phyloP scores from a whole-genome alignment of 495 filamentous ascomycete species.

The Clavariopsis aquatica region DNA sequence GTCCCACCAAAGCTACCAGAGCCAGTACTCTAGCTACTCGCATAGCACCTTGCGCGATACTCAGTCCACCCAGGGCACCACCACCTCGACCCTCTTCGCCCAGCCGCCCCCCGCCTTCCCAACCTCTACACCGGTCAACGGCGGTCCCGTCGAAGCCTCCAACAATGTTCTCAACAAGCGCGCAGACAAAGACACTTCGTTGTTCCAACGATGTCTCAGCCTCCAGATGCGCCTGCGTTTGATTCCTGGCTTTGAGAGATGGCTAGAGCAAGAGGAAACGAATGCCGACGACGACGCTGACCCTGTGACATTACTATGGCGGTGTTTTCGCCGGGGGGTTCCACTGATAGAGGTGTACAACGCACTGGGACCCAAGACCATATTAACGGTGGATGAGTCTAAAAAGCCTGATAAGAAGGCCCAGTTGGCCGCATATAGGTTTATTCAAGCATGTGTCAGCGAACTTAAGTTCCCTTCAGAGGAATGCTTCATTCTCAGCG shows the following conservation, averaged over 20 bases:
- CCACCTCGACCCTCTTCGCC: slow-evolving; percentile 42
- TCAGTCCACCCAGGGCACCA: slow-evolving; percentile 45
- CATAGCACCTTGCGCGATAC: slow-evolving; percentile 44
- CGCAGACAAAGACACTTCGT: slow-evolving; percentile 81
- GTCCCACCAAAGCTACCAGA: slow-evolving; percentile 40
- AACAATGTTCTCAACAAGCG: slow-evolving; percentile 93
- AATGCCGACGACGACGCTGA: slow-evolving; percentile 70
- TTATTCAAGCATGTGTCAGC: slow-evolving; percentile 65
- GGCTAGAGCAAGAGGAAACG: slow-evolving; percentile 64
- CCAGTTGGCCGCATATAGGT: slow-evolving; percentile 68
- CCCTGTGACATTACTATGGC: slow-evolving; percentile 89
- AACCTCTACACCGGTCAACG: slow-evolving; percentile 44
- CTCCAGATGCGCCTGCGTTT: slow-evolving; percentile 75
- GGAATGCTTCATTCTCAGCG: slow-evolving; percentile 88
- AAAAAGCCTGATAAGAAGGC: slow-evolving; percentile 62
- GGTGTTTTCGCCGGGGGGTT: slow-evolving; percentile 77
- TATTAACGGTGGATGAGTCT: slow-evolving; percentile 64
- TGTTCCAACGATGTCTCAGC: slow-evolving; percentile 91
- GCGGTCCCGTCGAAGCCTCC: slow-evolving; percentile 66
- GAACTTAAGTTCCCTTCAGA: slow-evolving; percentile 74
- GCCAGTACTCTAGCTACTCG: slow-evolving; percentile 45
- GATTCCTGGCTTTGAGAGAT: slow-evolving; percentile 78
- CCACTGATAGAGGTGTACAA: slow-evolving; percentile 91
- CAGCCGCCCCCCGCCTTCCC: slow-evolving; percentile 41
- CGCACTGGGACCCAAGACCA: slow-evolving; percentile 64